Conservation (phyloP, 495 filamentous ascomycete genomes). For the Neurospora africana region DNA sequence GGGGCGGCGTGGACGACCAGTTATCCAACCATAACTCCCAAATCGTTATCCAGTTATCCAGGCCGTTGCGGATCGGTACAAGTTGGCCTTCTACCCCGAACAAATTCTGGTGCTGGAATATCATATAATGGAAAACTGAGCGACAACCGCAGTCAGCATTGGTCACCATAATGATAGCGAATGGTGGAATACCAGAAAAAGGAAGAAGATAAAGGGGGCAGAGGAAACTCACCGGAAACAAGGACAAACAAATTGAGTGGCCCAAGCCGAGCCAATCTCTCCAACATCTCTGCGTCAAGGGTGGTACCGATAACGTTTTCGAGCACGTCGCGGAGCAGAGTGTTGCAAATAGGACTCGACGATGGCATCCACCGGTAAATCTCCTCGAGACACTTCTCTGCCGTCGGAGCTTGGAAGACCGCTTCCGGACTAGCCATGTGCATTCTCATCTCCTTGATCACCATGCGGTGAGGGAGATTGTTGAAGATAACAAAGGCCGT, state of each 20-base stretch:
- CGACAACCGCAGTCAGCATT: not conserved
- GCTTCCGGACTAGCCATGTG: constrained; percentile 21
- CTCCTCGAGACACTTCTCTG: constrained; percentile 15
- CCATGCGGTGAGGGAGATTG: constrained; percentile 24
- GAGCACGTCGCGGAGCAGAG: constrained; percentile 19
- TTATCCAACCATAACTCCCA: constrained; percentile 17
- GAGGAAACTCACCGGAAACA: constrained; percentile 18
- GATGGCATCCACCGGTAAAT: constrained; percentile 16
- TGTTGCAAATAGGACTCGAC: constrained; percentile 13
- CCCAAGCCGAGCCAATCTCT: constrained; percentile 14
- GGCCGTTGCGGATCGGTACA: constrained; percentile 17
- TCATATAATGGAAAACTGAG: constrained; percentile 22
- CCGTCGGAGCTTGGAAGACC: constrained; percentile 17
- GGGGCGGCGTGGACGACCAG: constrained; percentile 6
- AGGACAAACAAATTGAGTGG: constrained; percentile 21
- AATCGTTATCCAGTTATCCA: constrained; percentile 20
- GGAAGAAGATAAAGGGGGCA: not conserved
- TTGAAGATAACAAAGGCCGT: constrained; percentile 26
- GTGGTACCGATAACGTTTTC: constrained; percentile 13
- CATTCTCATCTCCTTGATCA: constrained; percentile 26
- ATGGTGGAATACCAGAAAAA: not conserved
- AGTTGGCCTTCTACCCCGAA: constrained; percentile 21
- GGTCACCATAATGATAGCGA: not conserved
- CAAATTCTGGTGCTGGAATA: constrained; percentile 24
- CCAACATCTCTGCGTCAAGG: constrained; percentile 5